Evolutionary conservation across 1,284 basidiomycete species (phyloP), one percentile per base, ranked within the genome.

Genomic region (Malassezia obtusa): DNA sequence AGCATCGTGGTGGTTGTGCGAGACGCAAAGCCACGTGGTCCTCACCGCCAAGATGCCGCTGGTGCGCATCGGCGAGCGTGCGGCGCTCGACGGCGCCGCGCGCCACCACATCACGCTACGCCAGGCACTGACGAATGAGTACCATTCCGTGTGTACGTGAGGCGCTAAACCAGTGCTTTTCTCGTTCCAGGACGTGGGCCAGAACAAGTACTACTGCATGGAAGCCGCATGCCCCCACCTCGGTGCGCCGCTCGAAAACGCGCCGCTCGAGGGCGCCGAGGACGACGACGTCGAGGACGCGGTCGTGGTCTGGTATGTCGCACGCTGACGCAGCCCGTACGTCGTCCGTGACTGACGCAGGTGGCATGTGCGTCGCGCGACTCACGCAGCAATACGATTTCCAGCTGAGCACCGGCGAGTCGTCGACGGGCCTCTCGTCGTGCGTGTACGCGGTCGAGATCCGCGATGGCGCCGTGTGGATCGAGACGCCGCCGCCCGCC

Each of bases 181-280:
- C 50, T 59, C 61, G 33, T 65, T 71, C 36, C 48, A 65, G 38
- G 25, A 55, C 40, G 32, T 10, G 31, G 41, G 10, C 31, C 48
- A 28, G 3, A 14, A 12, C 24, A 30, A 3, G 21, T 71, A 52
- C 46, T 89, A 87, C 68, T 84, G 82, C 39, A 89, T 90, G 86
- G 86, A 89, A 73, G 82, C 85, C 8, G 81, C 80, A 10, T 89
- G 87, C 68, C 87, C 87, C 0, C 87, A 89, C 75, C 79, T 88
- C 3, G 86, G 86, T 2, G 86, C 86, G 5, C 86, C 88, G 46
- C 79, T 89, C 67, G 85, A 84, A 28, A 84, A 87, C 74, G 85
- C 84, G 0, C 83, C 85, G 32, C 52, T 69, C 31, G 84, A 86
- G 64, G 52, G 52, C 15, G 61, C 59, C 14, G 49, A 44, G 4